Base-by-base conservation (phyloP, 345 rosid species). In the Lepidium aucheri region DNA sequence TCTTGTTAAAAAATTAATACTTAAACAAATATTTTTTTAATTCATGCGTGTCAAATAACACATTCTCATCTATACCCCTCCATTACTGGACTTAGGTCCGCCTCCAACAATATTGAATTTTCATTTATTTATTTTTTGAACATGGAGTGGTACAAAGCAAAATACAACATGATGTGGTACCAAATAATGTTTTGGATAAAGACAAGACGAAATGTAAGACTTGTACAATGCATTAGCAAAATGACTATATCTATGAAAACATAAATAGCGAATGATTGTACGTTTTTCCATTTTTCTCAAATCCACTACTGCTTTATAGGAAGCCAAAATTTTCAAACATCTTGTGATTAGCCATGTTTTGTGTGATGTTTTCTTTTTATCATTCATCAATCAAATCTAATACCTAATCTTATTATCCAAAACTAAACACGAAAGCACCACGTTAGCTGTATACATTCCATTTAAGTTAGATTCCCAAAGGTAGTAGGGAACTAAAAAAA, bases 101-200 rank as follows among this genome's bases (percentile, higher is more conserved):
- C n/a, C n/a, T n/a, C n/a, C n/a, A n/a, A n/a, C n/a, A n/a, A n/a
- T n/a, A n/a, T n/a, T n/a, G n/a, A n/a, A n/a, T n/a, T n/a, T n/a
- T n/a, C n/a, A n/a, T n/a, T n/a, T n/a, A n/a, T n/a, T n/a, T n/a
- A 24, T 24, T 24, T 24, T 24, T 24, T 24, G 6, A 6, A 57
- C 58, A 57, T 38, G 59, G 42, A 38, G 66, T 59, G 50, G 59
- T 56, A 59, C 58, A 33, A 49, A 22, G 43, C 53, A 59, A 32
- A 56, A 36, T 10, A 14, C 16, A 12, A 69, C 66, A 49, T 69
- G 73, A 60, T 50, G 60, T 69, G 73, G 73, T 60, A n/a, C n/a
- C n/a, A n/a, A 41, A 35, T 69, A 52, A 41, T 13, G 36, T 49
- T 33, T 50, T 24, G 64, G 22, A 67, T 39, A 67, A 57, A n/a